phyloP scores from a whole-genome alignment of 352 stramenopile species.

The Phytophthora quininea region DNA sequence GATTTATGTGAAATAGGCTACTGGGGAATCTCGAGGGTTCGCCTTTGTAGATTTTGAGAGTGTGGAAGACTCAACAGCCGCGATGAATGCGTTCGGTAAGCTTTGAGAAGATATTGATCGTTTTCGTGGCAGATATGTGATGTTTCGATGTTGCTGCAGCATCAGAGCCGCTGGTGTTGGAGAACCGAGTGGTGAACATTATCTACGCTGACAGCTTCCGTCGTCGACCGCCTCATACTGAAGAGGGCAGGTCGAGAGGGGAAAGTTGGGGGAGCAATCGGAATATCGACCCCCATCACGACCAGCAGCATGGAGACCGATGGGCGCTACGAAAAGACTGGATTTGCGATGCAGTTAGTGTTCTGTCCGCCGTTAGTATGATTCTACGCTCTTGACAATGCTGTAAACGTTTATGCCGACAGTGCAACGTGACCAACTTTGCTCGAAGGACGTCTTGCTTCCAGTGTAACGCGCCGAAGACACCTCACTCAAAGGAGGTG shows the following conservation, averaged over 20 bases:
- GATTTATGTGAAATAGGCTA: slow-evolving; percentile 28
- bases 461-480: slow-evolving; percentile 63
- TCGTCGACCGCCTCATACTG: slow-evolving; percentile 19
- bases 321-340: slow-evolving; percentile 59
- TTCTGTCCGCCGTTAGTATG: neutral
- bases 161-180: slow-evolving; percentile 56
- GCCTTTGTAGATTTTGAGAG: slow-evolving; percentile 80
- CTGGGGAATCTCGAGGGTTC: slow-evolving; percentile 74
- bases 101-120: neutral
- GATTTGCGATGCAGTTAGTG: slow-evolving; percentile 67
- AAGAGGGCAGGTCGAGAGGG: slow-evolving; percentile 15
- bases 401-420: neutral
- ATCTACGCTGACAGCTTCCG: slow-evolving; percentile 55
- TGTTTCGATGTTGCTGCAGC: slow-evolving; percentile 32
- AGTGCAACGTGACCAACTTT: slow-evolving; percentile 86
- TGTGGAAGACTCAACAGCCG: slow-evolving; percentile 56
- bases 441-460: slow-evolving; percentile 65
- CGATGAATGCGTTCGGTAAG: slow-evolving; percentile 67
- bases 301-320: slow-evolving; percentile 21
- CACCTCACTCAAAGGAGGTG: slow-evolving; percentile 44
- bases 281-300: neutral
- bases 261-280: neutral
- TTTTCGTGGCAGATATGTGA: neutral
- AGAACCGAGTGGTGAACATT: slow-evolving; percentile 48
- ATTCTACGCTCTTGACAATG: slow-evolving; percentile 1